Percentiles rank a stretch among this genome's conserved stretches.
Evolutionary conservation across 306 rosid genomes (phyloP).

Genomic region (Rosa persica): DNA sequence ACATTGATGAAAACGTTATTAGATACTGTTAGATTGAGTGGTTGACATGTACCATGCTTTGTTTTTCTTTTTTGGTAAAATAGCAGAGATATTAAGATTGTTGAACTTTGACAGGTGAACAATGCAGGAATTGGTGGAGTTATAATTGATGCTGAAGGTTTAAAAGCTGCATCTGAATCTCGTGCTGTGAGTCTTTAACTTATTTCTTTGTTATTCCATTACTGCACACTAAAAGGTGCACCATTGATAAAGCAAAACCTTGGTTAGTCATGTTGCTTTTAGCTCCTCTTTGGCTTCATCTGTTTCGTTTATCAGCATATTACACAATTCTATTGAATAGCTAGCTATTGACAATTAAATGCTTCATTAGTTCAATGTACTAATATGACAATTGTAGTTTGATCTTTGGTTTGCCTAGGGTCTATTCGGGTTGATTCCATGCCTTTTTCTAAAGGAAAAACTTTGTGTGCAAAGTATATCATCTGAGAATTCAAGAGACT

Average conservation of each 20-base stretch:
- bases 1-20: background rate
- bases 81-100: background rate
- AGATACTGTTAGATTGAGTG: background rate
- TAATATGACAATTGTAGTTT: no score
- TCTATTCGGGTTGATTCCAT: background rate
- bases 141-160: conserved; percentile 28
- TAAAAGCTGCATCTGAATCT: background rate
- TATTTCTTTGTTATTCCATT: background rate
- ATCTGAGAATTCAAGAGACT: no score
- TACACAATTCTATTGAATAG: no score
- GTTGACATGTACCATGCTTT: background rate
- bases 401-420: no score
- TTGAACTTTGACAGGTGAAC: conserved; percentile 34
- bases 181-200: background rate
- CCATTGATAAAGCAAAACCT: no score
- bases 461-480: background rate
- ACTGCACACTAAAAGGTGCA: no score
- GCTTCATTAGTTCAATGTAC: background rate
- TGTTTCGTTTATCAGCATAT: no score
- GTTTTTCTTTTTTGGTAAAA: background rate
- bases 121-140: conserved; percentile 48
- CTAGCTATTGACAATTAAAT: background rate
- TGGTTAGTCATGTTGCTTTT: no score
- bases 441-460: no score
- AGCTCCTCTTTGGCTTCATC: no score